Evolutionary conservation across 176 grass and related monocot species (phyloP).

Genomic region (Zea luxurians): DNA sequence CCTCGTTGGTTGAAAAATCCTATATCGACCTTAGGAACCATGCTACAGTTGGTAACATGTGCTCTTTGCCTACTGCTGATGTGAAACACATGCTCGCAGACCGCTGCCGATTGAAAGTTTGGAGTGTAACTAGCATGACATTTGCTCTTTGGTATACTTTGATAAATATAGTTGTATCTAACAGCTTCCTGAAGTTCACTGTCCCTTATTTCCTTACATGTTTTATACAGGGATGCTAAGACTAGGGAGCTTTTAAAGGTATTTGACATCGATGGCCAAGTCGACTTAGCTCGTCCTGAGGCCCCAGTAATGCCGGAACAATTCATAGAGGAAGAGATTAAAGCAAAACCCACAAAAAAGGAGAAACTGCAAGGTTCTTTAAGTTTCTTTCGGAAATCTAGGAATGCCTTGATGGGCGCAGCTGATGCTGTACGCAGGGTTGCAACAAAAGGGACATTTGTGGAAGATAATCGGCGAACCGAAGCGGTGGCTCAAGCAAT

Average conservation of each 20-base stretch:
- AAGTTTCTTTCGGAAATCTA: slow-evolving; percentile 81
- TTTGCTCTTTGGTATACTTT: slow-evolving; percentile 85
- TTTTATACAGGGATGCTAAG: slow-evolving; percentile 78
- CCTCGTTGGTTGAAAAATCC: slow-evolving; percentile 65
- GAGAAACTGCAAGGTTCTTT: slow-evolving; percentile 70
- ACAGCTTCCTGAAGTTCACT: slow-evolving; percentile 11
- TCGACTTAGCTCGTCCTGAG: slow-evolving; percentile 57
- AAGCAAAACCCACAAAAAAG: slow-evolving; percentile 76
- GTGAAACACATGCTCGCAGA: slow-evolving; percentile 77
- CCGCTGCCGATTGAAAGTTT: slow-evolving; percentile 70
- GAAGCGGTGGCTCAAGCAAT: slow-evolving; percentile 62
- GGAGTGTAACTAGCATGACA: slow-evolving; percentile 66
- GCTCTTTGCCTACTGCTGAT: slow-evolving; percentile 67
- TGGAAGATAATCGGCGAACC: slow-evolving; percentile 74
- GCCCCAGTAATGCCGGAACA: slow-evolving; percentile 57
- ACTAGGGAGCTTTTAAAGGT: slow-evolving; percentile 85
- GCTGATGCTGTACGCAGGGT: slow-evolving; percentile 78
- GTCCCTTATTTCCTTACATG: neutral
- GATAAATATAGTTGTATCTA: slow-evolving; percentile 19
- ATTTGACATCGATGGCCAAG: slow-evolving; percentile 79
- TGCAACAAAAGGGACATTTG: slow-evolving; percentile 78
- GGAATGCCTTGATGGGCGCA: slow-evolving; percentile 84
- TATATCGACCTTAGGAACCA: slow-evolving; percentile 77
- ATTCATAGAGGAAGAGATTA: slow-evolving; percentile 87
- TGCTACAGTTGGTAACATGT: slow-evolving; percentile 62